Percentiles rank a stretch among this genome's conserved stretches.
phyloP scores from a whole-genome alignment of 192 early-diverging fungal species.

The Rhizophlyctis rosea region DNA sequence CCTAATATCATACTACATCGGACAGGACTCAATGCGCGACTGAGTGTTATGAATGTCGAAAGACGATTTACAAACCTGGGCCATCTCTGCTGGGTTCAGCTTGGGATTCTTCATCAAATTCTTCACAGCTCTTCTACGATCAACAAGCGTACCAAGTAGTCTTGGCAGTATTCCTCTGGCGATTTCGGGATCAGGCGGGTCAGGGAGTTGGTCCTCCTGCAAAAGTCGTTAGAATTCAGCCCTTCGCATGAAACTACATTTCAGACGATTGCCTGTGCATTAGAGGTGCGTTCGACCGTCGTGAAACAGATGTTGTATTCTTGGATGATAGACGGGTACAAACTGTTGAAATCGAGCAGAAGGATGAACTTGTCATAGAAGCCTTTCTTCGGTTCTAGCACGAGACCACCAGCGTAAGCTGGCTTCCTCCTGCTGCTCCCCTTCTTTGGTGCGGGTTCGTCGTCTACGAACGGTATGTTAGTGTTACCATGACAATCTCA shows the following conservation, averaged over 20 bases:
- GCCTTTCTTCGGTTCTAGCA: conserved; percentile 96
- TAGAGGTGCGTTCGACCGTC: conserved; percentile 67
- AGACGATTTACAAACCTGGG: conserved; percentile 40
- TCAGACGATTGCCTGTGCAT: not conserved
- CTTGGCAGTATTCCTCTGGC: conserved; percentile 80
- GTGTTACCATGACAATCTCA: not conserved
- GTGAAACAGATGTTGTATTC: conserved; percentile 99
- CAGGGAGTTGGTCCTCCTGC: conserved; percentile 69
- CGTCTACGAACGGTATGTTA: too few relatives aligned
- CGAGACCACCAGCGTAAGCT: conserved; percentile 90
- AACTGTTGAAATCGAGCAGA: conserved; percentile 96
- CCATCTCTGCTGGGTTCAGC: conserved; percentile 46
- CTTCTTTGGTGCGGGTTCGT: conserved; percentile 12
- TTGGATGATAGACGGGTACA: conserved; percentile 99
- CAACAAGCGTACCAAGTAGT: conserved; percentile 83
- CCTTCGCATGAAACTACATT: conserved; percentile 8
- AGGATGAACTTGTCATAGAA: conserved; percentile 95
- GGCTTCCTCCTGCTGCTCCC: conserved; percentile 69
- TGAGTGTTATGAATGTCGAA: too few relatives aligned
- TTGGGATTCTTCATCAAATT: conserved; percentile 77
- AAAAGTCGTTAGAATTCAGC: conserved; percentile 10
- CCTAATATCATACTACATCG: conserved; percentile 84
- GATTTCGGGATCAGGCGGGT: conserved; percentile 66
- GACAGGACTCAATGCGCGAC: too few relatives aligned
- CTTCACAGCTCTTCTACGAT: conserved; percentile 87